phyloP scores from a whole-genome alignment of 352 stramenopile genomes.

The Phytopythium litorale region DNA sequence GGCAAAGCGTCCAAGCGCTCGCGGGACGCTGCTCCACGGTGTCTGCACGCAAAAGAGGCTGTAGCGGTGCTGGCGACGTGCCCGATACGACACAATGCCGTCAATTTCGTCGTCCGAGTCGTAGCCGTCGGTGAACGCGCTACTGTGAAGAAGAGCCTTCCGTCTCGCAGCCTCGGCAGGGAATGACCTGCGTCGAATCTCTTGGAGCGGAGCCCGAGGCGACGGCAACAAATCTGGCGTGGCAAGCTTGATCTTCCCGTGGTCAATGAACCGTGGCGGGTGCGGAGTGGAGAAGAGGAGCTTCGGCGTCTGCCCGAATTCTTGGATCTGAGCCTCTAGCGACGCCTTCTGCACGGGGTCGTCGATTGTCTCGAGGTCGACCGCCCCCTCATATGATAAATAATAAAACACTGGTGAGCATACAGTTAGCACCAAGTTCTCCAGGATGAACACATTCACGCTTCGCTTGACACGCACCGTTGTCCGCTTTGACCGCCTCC shows the following conservation, averaged over 20 bases:
- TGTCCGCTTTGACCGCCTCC: conserved; percentile 81
- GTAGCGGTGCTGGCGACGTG: conserved; percentile 12
- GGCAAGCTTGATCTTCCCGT: conserved; percentile 45
- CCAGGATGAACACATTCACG: conserved; percentile 7
- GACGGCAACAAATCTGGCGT: conserved; percentile 49
- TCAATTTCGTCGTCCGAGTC: conserved; percentile 29
- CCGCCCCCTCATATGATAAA: conserved; percentile 85
- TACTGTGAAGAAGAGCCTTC: conserved; percentile 6
- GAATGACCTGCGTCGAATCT: conserved; percentile 18
- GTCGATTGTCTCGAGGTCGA: conserved; percentile 76
- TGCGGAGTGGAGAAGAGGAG: conserved; percentile 72
- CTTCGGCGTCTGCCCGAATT: conserved; percentile 90
- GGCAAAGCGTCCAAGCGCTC: conserved; percentile 1
- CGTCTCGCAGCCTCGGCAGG: conserved; percentile 1
- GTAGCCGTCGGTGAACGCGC: conserved; percentile 23
- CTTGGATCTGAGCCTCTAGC: conserved; percentile 91
- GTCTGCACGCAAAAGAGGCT: conserved; percentile 46
- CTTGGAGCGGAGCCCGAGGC: conserved; percentile 21
- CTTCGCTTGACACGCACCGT: conserved; percentile 29
- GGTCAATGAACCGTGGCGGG: conserved; percentile 42
- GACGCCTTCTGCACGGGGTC: conserved; percentile 91
- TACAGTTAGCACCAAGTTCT: not conserved
- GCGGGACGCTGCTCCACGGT: conserved; percentile 30
- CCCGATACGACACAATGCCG: conserved; percentile 3
- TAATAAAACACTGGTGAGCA: conserved; percentile 84